Evolutionary conservation across 2,329 filamentous ascomycete species (phyloP), one percentile per base, ranked within the genome.

Genomic region (Clonostachys rhizophaga): DNA sequence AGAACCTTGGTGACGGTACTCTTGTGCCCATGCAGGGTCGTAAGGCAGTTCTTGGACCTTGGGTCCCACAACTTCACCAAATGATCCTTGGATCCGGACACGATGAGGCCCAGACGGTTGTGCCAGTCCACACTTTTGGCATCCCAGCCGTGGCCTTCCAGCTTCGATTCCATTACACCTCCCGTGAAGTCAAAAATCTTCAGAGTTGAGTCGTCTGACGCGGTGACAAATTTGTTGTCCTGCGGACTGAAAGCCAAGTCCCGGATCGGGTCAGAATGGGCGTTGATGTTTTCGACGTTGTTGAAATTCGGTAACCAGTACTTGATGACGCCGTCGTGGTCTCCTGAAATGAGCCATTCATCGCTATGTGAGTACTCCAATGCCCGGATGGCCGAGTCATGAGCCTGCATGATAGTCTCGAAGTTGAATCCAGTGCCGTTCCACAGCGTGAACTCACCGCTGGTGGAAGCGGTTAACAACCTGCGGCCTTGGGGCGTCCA

Each of bases 251-350:
- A 97, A 9, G 92, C 87, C 37, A 99, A 74, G 59, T 96, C 94
- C 57, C 94, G 79, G 51, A 99, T 89, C 6, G 92, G 87, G 61
- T 96, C 91, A 43, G 83, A 82, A 62, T 97, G 94, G 7, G 91
- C 94, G 61, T 91, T 85, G 46, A 99, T 89, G 46, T 89, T 91
- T 66, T 97, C 90, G 50, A 97, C 91, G 59, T 97, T 96, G 76
- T 99, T 97, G 72, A 99, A 96, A 65, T 97, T 99, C 34, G 92
- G 90, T 66, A 96, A 91, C 89, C 92, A 97, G 70, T 99, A 99
- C 71, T 97, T 97, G 68, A 99, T 86, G 52, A 94, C 80, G 48
- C 94, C 94, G 56, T 94, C 91, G 65, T 97, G 91, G 62, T 97
- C 94, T 46, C 89, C 91, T 8, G 94, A 97, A 46, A 99, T 81